These are phyloP conservation scores for Drechslerella coelobrocha DNA, from an alignment of 2,329 filamentous ascomycete genomes.

Conservation along the genomic window DNA sequence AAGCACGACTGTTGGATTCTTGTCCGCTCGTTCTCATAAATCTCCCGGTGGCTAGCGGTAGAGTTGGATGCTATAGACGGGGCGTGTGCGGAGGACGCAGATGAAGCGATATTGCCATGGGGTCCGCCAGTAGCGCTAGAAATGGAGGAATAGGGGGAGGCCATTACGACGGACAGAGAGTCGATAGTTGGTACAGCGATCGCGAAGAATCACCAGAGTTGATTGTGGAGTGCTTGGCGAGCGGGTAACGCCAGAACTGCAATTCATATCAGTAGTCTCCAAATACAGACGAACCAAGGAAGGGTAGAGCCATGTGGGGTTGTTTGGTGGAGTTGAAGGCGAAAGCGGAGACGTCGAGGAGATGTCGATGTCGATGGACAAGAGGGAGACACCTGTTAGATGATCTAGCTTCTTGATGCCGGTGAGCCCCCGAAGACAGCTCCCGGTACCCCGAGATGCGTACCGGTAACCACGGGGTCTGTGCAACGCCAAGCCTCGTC, in stretches of 20 bases:
- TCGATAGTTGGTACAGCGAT: not conserved
- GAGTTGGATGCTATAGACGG: conserved; percentile 50
- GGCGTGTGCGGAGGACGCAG: conserved; percentile 27
- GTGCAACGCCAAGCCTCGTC: not conserved
- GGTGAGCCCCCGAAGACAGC: not conserved
- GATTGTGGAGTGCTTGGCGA: not conserved
- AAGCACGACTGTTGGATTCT: conserved; percentile 96
- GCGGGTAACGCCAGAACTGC: not conserved
- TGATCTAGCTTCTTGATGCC: not conserved
- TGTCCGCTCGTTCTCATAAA: conserved; percentile 95
- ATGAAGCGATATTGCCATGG: not conserved
- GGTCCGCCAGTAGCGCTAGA: conserved; percentile 37
- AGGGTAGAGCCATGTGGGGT: not conserved
- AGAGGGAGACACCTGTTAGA: not conserved
- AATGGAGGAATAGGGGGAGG: conserved; percentile 38
- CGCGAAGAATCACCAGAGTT: not conserved
- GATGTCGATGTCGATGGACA: not conserved
- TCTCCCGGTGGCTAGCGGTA: conserved; percentile 60
- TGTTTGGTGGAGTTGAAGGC: conserved; percentile 9
- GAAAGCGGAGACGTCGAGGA: not conserved
- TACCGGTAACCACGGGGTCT: not conserved
- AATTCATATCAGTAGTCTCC: conserved; percentile 13
- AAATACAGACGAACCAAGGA: not conserved
- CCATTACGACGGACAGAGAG: conserved; percentile 18
- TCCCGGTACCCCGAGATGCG: not conserved